phyloP scores from a whole-genome alignment of 805 yeast species.

The Yamadazyma endophytica region DNA sequence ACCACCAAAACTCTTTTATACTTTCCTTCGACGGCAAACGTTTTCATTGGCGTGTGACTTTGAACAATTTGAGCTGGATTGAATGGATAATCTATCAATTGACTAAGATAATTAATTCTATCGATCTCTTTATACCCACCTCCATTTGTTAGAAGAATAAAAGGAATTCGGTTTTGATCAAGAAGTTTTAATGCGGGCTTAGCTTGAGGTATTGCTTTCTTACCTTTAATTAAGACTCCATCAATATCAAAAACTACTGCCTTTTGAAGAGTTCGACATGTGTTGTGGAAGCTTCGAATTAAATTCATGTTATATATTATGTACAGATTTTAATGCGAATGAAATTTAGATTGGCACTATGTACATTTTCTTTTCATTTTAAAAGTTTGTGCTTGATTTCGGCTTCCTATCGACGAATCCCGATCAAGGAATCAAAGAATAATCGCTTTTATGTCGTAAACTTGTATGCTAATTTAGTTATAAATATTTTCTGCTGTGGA shows the following conservation, averaged over 20 bases:
- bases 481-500: too few species aligned
- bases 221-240: conserved; percentile 81
- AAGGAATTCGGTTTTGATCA: conserved; percentile 58
- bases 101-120: conserved; percentile 36
- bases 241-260: conserved; percentile 56
- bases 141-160: conserved; percentile 83
- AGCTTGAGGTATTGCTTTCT: conserved; percentile 63
- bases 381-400: too few species aligned
- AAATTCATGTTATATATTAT: too few species aligned
- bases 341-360: too few species aligned
- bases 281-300: too few species aligned
- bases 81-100: conserved; percentile 51
- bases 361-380: too few species aligned
- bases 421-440: too few species aligned
- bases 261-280: conserved; percentile 1
- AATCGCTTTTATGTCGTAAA: too few species aligned
- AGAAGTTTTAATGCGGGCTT: conserved; percentile 53
- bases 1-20: conserved; percentile 69
- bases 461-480: too few species aligned
- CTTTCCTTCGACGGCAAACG: conserved; percentile 6
- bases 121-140: conserved; percentile 72
- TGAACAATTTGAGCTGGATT: conserved; percentile 69
- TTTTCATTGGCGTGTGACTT: conserved; percentile 62
- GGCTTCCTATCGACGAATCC: too few species aligned
- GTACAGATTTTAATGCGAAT: too few species aligned